Percentiles rank a stretch among this genome's conserved stretches.
These are phyloP conservation scores for Rostrohypoxylon terebratum DNA, from an alignment of 495 filamentous ascomycete genomes.

Conservation along the genomic window DNA sequence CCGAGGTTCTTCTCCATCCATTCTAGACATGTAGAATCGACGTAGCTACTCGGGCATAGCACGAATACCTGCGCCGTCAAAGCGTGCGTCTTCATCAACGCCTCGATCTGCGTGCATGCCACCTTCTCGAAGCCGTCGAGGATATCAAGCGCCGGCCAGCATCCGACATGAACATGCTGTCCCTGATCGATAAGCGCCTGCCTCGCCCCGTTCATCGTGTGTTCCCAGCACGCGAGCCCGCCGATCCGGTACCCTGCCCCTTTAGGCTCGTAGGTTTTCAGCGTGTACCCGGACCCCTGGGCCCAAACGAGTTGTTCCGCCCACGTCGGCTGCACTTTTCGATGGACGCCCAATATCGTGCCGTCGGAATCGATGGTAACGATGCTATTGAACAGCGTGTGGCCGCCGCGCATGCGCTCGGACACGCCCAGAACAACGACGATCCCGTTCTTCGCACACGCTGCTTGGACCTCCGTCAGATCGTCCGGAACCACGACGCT, in stretches of 20 bases:
- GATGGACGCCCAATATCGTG: slow-evolving; percentile 58
- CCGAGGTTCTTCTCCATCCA: slow-evolving; percentile 59
- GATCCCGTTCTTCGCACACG: slow-evolving; percentile 46
- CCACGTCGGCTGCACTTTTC: slow-evolving; percentile 64
- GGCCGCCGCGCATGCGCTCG: slow-evolving; percentile 53
- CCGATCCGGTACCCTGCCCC: slow-evolving; percentile 54
- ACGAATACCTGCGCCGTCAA: slow-evolving; percentile 58
- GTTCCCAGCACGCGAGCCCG: slow-evolving; percentile 63
- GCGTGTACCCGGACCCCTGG: slow-evolving; percentile 56
- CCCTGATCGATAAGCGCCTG: slow-evolving; percentile 56
- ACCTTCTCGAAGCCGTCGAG: slow-evolving; percentile 53
- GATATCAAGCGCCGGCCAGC: slow-evolving; percentile 57
- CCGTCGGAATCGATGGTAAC: slow-evolving; percentile 56
- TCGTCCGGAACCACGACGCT: slow-evolving; percentile 53
- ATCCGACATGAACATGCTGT: slow-evolving; percentile 56
- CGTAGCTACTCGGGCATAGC: slow-evolving; percentile 54
- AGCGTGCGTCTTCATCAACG: slow-evolving; percentile 59
- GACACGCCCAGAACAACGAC: slow-evolving; percentile 54
- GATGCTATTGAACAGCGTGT: slow-evolving; percentile 59
- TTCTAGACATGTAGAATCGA: slow-evolving; percentile 54
- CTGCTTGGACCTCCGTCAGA: slow-evolving; percentile 50
- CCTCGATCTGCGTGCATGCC: slow-evolving; percentile 57
- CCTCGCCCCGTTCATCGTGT: slow-evolving; percentile 60
- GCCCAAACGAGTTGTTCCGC: slow-evolving; percentile 61
- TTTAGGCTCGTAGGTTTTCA: slow-evolving; percentile 41